phyloP scores from a whole-genome alignment of 2,329 filamentous ascomycete species.

The Tolypocladium tundrense region DNA sequence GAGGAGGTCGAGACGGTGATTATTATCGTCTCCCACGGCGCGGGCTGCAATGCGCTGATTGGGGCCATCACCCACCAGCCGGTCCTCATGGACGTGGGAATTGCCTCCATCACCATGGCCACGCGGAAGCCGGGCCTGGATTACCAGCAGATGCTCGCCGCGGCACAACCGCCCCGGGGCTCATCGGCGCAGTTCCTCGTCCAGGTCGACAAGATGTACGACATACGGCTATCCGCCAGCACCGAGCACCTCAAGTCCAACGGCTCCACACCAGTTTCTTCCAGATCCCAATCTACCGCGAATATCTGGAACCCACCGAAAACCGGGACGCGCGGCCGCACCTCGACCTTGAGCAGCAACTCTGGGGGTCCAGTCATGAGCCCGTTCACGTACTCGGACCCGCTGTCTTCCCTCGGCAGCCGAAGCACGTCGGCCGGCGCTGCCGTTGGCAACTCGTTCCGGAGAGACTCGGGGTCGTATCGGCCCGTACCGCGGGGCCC shows the following conservation, averaged over 20 bases:
- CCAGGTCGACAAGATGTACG: conserved; percentile 53
- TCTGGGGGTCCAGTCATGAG: conserved; percentile 16
- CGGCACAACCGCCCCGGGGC: conserved; percentile 11
- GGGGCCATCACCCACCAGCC: conserved; percentile 87
- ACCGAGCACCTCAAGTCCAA: conserved; percentile 57
- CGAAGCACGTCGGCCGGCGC: conserved; percentile 36
- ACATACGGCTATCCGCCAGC: conserved; percentile 64
- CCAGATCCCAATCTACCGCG: conserved; percentile 21
- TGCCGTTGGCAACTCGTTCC: conserved; percentile 14
- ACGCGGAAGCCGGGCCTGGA: conserved; percentile 44
- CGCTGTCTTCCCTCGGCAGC: conserved; percentile 27
- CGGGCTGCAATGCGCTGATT: conserved; percentile 91
- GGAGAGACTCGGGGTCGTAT: conserved; percentile 18
- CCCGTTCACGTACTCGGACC: conserved; percentile 29
- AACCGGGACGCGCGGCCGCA: conserved; percentile 22
- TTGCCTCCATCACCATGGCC: conserved; percentile 88
- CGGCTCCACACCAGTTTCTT: conserved; percentile 22
- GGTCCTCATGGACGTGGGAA: conserved; percentile 78
- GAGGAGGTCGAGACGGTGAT: conserved; percentile 67
- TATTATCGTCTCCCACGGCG: conserved; percentile 85
- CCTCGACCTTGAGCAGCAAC: conserved; percentile 14
- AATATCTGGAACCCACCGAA: conserved; percentile 15
- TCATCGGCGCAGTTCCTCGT: conserved; percentile 21
- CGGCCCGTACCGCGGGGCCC: conserved; percentile 11
- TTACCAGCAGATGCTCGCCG: conserved; percentile 21